Evolutionary conservation across 2,329 filamentous ascomycete species (phyloP).

Genomic region (Blumeriella jaapii): DNA sequence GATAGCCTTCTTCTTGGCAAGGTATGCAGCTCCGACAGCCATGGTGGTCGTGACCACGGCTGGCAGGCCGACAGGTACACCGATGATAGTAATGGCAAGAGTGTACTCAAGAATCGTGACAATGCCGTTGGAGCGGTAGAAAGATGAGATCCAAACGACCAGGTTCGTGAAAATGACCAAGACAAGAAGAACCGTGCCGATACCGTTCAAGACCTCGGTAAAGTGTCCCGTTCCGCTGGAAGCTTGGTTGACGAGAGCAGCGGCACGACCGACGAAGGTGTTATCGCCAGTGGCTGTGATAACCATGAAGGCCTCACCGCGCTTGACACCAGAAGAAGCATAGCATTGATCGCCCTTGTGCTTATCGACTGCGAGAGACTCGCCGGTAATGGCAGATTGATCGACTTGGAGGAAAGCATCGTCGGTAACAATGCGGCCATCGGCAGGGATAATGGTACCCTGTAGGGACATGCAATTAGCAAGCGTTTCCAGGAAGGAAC

Average conservation of each 20-base stretch:
- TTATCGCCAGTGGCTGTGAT: slow-evolving; percentile 78
- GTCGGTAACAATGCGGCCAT: slow-evolving; percentile 75
- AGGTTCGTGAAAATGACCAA: slow-evolving; percentile 73
- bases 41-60: slow-evolving; percentile 91
- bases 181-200: slow-evolving; percentile 68
- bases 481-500: too few relatives aligned
- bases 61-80: slow-evolving; percentile 86
- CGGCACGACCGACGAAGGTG: slow-evolving; percentile 82
- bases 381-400: slow-evolving; percentile 83
- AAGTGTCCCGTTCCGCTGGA: slow-evolving; percentile 70
- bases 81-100: slow-evolving; percentile 79
- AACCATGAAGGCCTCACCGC: slow-evolving; percentile 75
- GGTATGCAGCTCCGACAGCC: slow-evolving; percentile 84
- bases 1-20: slow-evolving; percentile 86
- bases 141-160: slow-evolving; percentile 75
- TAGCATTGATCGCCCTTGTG: slow-evolving; percentile 71
- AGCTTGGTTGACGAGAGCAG: slow-evolving; percentile 72
- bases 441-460: slow-evolving; percentile 83
- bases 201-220: slow-evolving; percentile 80
- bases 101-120: slow-evolving; percentile 74
- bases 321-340: slow-evolving; percentile 80
- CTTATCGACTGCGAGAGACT: slow-evolving; percentile 87
- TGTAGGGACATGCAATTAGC: slow-evolving; percentile 16
- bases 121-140: slow-evolving; percentile 77
- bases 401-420: slow-evolving; percentile 81